Base-by-base conservation (phyloP, 176 grass and related monocot species). In the Paspalum vaginatum region DNA sequence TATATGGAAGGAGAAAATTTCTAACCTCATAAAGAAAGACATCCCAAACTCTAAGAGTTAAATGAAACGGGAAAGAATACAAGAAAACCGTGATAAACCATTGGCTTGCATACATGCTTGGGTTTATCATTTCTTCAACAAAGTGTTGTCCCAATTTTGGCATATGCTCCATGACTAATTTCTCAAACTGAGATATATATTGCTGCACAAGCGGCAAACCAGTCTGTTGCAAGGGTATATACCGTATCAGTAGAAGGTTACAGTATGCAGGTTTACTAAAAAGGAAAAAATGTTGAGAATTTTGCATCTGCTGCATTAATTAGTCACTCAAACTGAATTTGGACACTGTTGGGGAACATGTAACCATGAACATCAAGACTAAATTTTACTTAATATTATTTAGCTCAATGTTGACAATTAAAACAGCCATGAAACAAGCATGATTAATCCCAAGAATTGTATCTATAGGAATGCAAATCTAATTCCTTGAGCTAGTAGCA, bases 1-100 rank as follows among this genome's bases (percentile, higher is more conserved):
- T 20, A 68, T 50, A 77, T 38, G 65, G 27, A 44, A 44, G n/a
- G 61, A 10, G 48, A 58, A 59, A 74, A 74, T 83, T 32, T 81
- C 86, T 79, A 80, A 95, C 96, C 92, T 99, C 96, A 60, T 89
- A 93, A 57, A 98, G 96, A 58, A 98, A 98, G 54, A 95, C 42
- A 44, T 44, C 42, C 42, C 42, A 44, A 44, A 97, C 83, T 75
- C 95, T 90, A 78, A 97, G 83, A 78, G 92, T 89, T 59, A 92
- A 68, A 85, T 75, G 87, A 81, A 97, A 97, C 7, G 89, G 91
- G 66, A 94, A 94, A 43, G 95, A 94, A 68, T 94, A 97, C 0
- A 98, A 89, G 66, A 95, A 99, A 87, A 95, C 90, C 17, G 96
- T 95, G 77, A 99, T 95, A 83, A 98, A 95, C 96, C 96, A 98